Percentiles rank a stretch among this genome's conserved stretches.
Evolutionary conservation across 2,329 filamentous ascomycete genomes (phyloP).

Genomic region (Colletotrichum navitas): DNA sequence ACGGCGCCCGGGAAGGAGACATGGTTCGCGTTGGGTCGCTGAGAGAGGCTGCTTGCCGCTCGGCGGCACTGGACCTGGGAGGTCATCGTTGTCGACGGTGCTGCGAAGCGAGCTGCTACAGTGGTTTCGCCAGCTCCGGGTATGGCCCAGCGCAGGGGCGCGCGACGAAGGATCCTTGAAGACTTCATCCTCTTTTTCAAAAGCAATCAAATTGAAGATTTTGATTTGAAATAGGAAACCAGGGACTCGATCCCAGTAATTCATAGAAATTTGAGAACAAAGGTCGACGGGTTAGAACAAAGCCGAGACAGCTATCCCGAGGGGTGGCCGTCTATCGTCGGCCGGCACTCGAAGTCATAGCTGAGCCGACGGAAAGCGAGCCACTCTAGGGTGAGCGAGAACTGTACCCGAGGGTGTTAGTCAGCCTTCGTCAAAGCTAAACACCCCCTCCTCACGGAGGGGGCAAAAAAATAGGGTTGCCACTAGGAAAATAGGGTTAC

Average conservation of each 20-base stretch:
- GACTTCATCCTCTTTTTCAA: constrained; percentile 13
- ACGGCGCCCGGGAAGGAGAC: constrained; percentile 93
- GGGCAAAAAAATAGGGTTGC: too few species aligned
- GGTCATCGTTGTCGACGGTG: constrained; percentile 38
- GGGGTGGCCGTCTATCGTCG: constrained; percentile 38
- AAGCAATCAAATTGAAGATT: neutral
- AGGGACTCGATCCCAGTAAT: neutral
- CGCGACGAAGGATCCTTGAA: constrained; percentile 49
- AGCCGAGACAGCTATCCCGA: constrained; percentile 29
- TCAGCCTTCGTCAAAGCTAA: too few species aligned
- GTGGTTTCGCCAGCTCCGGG: constrained; percentile 39
- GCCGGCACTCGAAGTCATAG: constrained; percentile 44
- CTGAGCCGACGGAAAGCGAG: constrained; percentile 53
- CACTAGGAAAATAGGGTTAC: too few species aligned
- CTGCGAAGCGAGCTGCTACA: constrained; percentile 42
- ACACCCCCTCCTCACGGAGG: too few species aligned
- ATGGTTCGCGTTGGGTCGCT: constrained; percentile 66
- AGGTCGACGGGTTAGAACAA: constrained; percentile 17
- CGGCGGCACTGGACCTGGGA: constrained; percentile 48
- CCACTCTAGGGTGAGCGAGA: neutral
- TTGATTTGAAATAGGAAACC: neutral
- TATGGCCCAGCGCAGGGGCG: constrained; percentile 48
- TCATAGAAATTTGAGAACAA: constrained; percentile 3
- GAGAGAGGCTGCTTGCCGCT: constrained; percentile 64
- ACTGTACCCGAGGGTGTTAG: too few species aligned